Conservation (phyloP, 139 green algal species). For the Pleodorina starrii region DNA sequence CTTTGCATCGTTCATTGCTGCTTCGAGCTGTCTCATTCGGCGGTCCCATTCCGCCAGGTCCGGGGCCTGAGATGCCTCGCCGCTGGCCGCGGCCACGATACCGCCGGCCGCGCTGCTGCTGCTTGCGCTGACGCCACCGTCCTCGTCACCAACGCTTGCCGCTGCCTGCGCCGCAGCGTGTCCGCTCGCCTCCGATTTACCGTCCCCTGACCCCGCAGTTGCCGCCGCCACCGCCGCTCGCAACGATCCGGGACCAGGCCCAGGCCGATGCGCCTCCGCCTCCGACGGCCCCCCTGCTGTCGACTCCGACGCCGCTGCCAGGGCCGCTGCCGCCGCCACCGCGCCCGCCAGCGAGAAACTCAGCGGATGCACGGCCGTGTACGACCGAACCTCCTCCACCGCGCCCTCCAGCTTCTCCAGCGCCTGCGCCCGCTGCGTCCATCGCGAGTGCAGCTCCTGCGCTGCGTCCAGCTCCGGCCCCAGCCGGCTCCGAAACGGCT, state of each 20-base stretch:
- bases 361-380: conserved; percentile 11
- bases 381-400: conserved; percentile 63
- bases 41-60: conserved; percentile 50
- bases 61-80: background rate
- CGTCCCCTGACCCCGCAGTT: background rate
- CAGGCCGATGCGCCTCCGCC: background rate
- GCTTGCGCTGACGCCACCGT: background rate
- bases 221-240: background rate
- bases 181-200: background rate
- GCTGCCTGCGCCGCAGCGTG: background rate
- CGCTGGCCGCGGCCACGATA: background rate
- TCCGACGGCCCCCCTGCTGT: background rate
- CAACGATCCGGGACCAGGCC: background rate
- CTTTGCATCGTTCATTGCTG: conserved; percentile 74
- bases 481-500: conserved; percentile 67
- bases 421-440: conserved; percentile 64
- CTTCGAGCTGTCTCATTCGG: conserved; percentile 68
- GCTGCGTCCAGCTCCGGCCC: conserved; percentile 65
- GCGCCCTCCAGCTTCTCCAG: conserved; percentile 70
- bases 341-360: background rate
- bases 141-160: background rate
- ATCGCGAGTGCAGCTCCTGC: conserved; percentile 65
- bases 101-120: background rate
- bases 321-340: background rate
- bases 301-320: background rate